phyloP scores from a whole-genome alignment of 2,329 filamentous ascomycete genomes.

The Byssothecium circinans region DNA sequence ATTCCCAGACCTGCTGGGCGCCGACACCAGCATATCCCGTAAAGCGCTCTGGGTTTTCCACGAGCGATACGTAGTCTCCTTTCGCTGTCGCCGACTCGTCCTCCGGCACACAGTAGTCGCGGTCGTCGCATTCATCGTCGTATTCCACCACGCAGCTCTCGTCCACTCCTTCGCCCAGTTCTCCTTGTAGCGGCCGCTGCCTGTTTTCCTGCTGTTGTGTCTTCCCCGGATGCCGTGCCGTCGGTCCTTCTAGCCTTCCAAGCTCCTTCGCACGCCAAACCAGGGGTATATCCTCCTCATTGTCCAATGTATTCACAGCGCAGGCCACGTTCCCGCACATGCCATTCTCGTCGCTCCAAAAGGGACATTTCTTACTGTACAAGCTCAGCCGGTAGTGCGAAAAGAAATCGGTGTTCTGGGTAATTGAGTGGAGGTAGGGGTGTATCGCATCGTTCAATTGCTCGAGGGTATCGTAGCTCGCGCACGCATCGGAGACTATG shows the following conservation, averaged over 20 bases:
- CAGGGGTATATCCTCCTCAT: slow-evolving; percentile 88
- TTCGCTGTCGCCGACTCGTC: slow-evolving; percentile 85
- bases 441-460: slow-evolving; percentile 75
- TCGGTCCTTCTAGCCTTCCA: slow-evolving; percentile 87
- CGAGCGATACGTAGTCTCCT: slow-evolving; percentile 93
- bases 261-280: slow-evolving; percentile 92
- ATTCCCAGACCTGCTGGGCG: slow-evolving; percentile 89
- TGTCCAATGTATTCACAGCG: slow-evolving; percentile 90
- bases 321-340: slow-evolving; percentile 98
- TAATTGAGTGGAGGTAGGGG: slow-evolving; percentile 77
- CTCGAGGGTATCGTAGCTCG: slow-evolving; percentile 89
- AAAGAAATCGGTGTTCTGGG: slow-evolving; percentile 91
- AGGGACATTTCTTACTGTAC: slow-evolving; percentile 91
- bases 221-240: slow-evolving; percentile 83
- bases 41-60: slow-evolving; percentile 92
- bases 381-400: slow-evolving; percentile 95
- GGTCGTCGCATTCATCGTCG: slow-evolving; percentile 93
- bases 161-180: slow-evolving; percentile 81
- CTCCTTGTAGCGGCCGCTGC: slow-evolving; percentile 74
- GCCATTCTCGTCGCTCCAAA: slow-evolving; percentile 90
- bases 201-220: slow-evolving; percentile 71
- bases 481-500: slow-evolving; percentile 92
- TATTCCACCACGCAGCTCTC: slow-evolving; percentile 98
- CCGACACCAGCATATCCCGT: slow-evolving; percentile 89
- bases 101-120: slow-evolving; percentile 95